Base-by-base conservation (phyloP, 495 filamentous ascomycete species). In the Talaromyces thailandensis region DNA sequence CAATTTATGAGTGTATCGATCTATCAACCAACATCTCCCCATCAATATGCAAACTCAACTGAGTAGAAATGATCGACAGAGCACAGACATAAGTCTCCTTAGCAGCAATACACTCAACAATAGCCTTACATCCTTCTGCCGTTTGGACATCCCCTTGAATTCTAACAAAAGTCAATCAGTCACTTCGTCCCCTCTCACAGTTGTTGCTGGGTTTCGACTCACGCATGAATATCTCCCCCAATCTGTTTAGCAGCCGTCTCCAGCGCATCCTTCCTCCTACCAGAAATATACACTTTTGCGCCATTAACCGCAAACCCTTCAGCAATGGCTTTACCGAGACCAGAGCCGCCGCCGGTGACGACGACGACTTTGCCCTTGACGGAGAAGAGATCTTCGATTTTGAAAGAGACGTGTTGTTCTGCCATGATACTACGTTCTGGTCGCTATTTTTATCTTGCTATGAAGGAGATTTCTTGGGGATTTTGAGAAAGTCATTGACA, bases 221-320 rank as follows among this genome's bases (percentile, higher is more conserved):
- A 40, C 35, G 16, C 16, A 40, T 40, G 35, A 40, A 40, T 9
- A 40, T 40, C 35, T 16, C 35, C 35, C 11, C 12, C 35, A 40
- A 40, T 40, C 35, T 40, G 12, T 40, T 40, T 40, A 3, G 35
- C 35, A 16, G 12, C 35, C 12, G 35, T 40, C 35, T 40, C 35
- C 14, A 40, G 14, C 14, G 35, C 5, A 40, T 40, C 35, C 56
- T 74, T 68, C 25, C 86, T 78, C 4, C 88, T 77, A 16, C 87
- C 87, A 43, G 90, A 68, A 65, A 92, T 84, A 75, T 88, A 92
- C 57, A 92, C 82, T 66, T 84, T 85, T 1, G 88, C 88, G 8
- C 88, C 88, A 64, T 87, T 86, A 58, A 66, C 55, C 1, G 79
- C 86, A 6, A 92, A 64, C n/a, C 56, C 61, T 51, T 66, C 56